phyloP scores from a whole-genome alignment of 768 basidiomycete species.

The Strobilomyces dryophilus region DNA sequence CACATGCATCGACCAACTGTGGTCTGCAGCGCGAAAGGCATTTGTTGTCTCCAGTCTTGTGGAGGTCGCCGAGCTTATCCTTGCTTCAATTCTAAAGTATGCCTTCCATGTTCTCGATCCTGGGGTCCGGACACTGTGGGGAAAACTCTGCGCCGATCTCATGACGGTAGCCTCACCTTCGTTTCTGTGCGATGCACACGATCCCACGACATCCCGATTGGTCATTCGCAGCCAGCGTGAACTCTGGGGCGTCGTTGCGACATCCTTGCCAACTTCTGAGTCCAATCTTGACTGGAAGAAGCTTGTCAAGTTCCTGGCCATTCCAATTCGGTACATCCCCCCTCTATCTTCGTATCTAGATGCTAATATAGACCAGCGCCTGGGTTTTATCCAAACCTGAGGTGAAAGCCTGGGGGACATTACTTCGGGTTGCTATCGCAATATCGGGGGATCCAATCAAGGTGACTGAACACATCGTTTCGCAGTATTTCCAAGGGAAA shows the following conservation, averaged over 20 bases:
- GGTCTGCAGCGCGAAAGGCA: constrained; percentile 48
- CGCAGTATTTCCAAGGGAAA: constrained; percentile 11
- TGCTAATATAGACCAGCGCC: constrained; percentile 28
- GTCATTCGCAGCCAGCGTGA: constrained; percentile 29
- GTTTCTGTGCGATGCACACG: constrained; percentile 34
- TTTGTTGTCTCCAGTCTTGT: constrained; percentile 41
- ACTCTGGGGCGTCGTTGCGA: constrained; percentile 47
- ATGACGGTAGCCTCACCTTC: constrained; percentile 40
- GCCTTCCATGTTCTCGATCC: constrained; percentile 39
- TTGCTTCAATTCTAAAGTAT: constrained; percentile 42
- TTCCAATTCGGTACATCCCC: constrained; percentile 44
- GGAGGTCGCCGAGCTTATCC: constrained; percentile 41
- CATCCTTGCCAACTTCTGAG: constrained; percentile 26
- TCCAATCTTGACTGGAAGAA: constrained; percentile 36
- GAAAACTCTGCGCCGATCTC: constrained; percentile 44
- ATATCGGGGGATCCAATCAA: constrained; percentile 6
- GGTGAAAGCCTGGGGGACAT: constrained; percentile 37
- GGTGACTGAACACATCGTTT: constrained; percentile 14
- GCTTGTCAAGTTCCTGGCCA: constrained; percentile 40
- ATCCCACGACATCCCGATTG: constrained; percentile 23
- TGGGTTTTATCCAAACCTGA: constrained; percentile 45
- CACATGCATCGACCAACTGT: constrained; percentile 41
- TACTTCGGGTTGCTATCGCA: constrained; percentile 33
- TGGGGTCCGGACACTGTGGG: constrained; percentile 42
- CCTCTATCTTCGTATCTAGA: not conserved